Evolutionary conservation across 768 basidiomycete species (phyloP).

Genomic region (Rhodotorula sphaerocarpa): DNA sequence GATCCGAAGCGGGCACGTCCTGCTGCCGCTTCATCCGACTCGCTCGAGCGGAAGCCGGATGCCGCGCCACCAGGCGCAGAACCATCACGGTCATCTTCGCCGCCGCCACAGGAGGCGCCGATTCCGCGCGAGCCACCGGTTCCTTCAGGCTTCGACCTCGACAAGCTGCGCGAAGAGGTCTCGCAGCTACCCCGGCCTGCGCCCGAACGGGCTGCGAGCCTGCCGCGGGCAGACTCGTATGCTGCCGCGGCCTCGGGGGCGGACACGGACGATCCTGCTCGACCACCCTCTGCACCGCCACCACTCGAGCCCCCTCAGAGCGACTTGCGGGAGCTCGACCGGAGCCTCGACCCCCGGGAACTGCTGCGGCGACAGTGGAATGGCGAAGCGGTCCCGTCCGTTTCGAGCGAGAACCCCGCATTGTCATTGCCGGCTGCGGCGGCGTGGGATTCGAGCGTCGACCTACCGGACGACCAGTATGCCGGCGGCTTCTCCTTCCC

Average conservation of each 20-base stretch:
- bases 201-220: conserved; percentile 4
- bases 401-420: neutral
- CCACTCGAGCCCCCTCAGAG: conserved; percentile 1
- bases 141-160: conserved; percentile 30
- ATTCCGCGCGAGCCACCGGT: neutral
- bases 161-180: conserved; percentile 33
- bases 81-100: neutral
- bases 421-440: neutral
- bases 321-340: conserved; percentile 30
- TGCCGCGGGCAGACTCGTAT: conserved; percentile 6
- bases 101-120: no score
- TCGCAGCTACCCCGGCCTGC: conserved; percentile 22
- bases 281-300: conserved; percentile 14
- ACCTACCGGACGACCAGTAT: conserved; percentile 19
- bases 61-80: neutral
- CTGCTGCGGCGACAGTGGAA: conserved; percentile 31
- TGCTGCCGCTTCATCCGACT: no score
- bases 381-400: neutral
- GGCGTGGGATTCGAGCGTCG: conserved; percentile 12
- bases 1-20: no score
- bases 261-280: neutral
- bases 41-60: conserved; percentile 2
- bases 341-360: conserved; percentile 28
- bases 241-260: neutral
- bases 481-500: conserved; percentile 20